Conservation (phyloP, 2,329 filamentous ascomycete species). For the Ascochyta pisi region DNA sequence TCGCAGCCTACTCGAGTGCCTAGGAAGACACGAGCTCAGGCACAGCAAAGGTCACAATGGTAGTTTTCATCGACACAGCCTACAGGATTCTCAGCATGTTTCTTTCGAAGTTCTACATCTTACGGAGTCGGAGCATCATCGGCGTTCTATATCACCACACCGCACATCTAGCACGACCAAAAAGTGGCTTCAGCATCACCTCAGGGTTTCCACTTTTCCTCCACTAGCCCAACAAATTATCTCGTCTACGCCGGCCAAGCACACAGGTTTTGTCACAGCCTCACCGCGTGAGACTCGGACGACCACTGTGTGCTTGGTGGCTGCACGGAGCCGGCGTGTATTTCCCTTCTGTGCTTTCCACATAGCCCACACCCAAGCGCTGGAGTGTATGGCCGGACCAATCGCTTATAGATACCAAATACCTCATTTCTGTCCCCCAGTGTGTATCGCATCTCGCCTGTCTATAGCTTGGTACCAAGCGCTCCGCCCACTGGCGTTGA, state of each 20-base stretch:
- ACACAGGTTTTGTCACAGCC: slow-evolving; percentile 16
- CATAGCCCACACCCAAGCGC: slow-evolving; percentile 45
- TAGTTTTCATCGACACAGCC: background rate
- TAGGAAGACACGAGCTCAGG: slow-evolving; percentile 7
- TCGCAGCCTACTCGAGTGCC: slow-evolving; percentile 10
- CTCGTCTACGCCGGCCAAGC: background rate
- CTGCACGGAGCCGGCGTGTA: background rate
- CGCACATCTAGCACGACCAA: slow-evolving; percentile 7
- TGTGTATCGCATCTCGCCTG: slow-evolving; percentile 33
- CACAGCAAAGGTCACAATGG: slow-evolving; percentile 9
- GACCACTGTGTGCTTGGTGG: background rate
- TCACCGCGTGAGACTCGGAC: background rate
- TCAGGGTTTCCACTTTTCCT: slow-evolving; percentile 16
- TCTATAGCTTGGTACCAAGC: slow-evolving; percentile 38
- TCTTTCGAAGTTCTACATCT: slow-evolving; percentile 20
- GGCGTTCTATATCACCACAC: slow-evolving; percentile 40
- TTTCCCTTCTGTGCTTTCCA: slow-evolving; percentile 23
- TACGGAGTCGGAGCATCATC: slow-evolving; percentile 37
- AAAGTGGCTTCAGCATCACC: slow-evolving; percentile 19
- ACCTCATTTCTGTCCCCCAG: slow-evolving; percentile 12
- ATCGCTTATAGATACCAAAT: slow-evolving; percentile 35
- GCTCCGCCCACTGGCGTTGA: slow-evolving; percentile 38
- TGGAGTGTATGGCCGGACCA: slow-evolving; percentile 42
- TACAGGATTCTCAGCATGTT: slow-evolving; percentile 3
- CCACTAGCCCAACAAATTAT: slow-evolving; percentile 1